phyloP scores from a whole-genome alignment of 305 asterid species.

The Euphrasia arctica region DNA sequence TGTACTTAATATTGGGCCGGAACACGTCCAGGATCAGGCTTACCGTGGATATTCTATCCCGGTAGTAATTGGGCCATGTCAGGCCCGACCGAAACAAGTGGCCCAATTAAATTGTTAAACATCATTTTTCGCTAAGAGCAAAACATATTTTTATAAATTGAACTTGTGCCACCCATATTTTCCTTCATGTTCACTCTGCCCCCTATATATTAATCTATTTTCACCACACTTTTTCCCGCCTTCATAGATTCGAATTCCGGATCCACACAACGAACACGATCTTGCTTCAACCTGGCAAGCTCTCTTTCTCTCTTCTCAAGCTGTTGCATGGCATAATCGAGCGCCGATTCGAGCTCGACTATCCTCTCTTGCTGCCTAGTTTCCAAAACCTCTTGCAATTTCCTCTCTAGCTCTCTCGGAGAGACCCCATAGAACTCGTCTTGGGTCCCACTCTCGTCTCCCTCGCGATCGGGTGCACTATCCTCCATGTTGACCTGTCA shows the following conservation, averaged over 20 bases:
- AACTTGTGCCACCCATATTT: not conserved
- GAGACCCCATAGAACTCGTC: slow-evolving; percentile 40
- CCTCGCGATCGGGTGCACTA: slow-evolving; percentile 38
- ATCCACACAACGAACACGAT: not conserved
- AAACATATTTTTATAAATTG: not conserved
- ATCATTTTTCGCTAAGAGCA: not conserved
- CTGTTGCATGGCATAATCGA: slow-evolving; percentile 44
- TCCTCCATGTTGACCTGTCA: slow-evolving; percentile 43
- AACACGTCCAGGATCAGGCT: not conserved
- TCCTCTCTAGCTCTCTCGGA: slow-evolving; percentile 58
- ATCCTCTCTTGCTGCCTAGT: slow-evolving; percentile 58
- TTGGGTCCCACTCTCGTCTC: not conserved
- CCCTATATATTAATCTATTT: not conserved
- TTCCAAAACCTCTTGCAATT: slow-evolving; percentile 52
- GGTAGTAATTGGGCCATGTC: too few species aligned
- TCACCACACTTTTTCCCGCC: slow-evolving; percentile 19
- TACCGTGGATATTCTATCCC: too few species aligned
- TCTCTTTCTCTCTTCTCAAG: slow-evolving; percentile 51
- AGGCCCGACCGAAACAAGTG: too few species aligned
- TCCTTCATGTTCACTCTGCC: not conserved
- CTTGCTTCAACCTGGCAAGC: slow-evolving; percentile 37
- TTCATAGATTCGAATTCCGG: slow-evolving; percentile 22
- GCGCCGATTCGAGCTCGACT: slow-evolving; percentile 54
- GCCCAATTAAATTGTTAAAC: too few species aligned
- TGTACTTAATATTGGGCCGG: not conserved